Percentiles rank a stretch among this genome's conserved stretches.
Conservation (phyloP, 2,329 filamentous ascomycete genomes). For the Neopestalotiopsis sp. region DNA sequence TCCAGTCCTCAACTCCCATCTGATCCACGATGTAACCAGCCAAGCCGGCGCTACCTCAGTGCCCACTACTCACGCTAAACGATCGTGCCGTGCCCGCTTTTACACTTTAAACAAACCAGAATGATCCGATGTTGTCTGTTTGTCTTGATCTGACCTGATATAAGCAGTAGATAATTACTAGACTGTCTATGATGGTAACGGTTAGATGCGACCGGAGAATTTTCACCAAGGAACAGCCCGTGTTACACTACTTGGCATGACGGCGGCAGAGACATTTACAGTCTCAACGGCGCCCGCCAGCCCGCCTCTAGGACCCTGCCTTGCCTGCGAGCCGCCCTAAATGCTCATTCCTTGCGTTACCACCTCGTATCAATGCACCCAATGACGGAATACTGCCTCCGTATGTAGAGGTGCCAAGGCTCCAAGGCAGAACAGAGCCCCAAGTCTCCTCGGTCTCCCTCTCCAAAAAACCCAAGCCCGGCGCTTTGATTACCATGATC, state of each 20-base stretch:
- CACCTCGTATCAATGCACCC: not conserved
- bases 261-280: not conserved
- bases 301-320: no score
- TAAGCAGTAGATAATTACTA: not conserved
- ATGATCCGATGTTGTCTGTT: not conserved
- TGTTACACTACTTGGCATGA: constrained; percentile 1
- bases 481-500: no score
- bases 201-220: not conserved
- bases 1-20: not conserved
- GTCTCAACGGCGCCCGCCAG: no score
- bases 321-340: no score
- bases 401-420: not conserved
- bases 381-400: not conserved
- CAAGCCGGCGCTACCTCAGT: not conserved
- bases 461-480: no score
- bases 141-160: not conserved
- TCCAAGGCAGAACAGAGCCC: not conserved
- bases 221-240: not conserved
- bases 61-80: not conserved
- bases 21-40: not conserved
- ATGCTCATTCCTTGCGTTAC: not conserved
- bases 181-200: no score
- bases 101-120: not conserved
- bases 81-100: not conserved
- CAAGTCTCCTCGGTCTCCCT: not conserved